Evolutionary conservation across 768 basidiomycete genomes (phyloP), one percentile per base, ranked within the genome.

Genomic region (Tricholoma matsutake): DNA sequence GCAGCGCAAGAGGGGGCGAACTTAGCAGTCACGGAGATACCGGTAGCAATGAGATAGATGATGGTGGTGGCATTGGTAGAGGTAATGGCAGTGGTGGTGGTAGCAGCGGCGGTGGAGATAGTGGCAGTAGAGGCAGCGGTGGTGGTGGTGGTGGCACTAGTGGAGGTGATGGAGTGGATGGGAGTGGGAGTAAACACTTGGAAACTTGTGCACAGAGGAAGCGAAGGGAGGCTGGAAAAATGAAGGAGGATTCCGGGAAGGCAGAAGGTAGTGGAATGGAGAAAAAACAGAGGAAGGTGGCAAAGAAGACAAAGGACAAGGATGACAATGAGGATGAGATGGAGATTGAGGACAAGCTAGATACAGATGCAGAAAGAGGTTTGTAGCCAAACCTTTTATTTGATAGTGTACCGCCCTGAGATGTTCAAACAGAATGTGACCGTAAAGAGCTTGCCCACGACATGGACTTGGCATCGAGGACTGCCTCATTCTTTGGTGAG

Each of bases 161-260:
- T 49, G 47, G 47, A 49, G 22, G 22, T 49, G 47, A 25, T 49
- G 47, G 47, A 13, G 47, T 49, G 22, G 25, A 25, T 49, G 47
- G 47, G 47, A 49, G 47, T 49, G 47, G 35, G 59, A 34, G 34
- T 35, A 54, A 28, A 47, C 45, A 22, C 45, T 47, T 47, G 22
- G 53, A 45, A 47, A 47, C 53, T 35, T 35, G 32, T 54, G 39
- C 35, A 25, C 35, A 54, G 54, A 39, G 22, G 11, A 54, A 60
- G 28, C 37, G 14, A 29, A 54, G 54, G 54, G 59, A 54, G 20
- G 25, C 54, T 54, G 53, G 59, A 32, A 47, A 60, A 25, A 54
- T 55, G 20, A 47, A 47, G 45, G 45, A 47, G 45, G 45, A 25
- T 47, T 47, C 45, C 22, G 41, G 41, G 41, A 43, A 43, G 41